A percentile compares a stretch with the other conserved stretches of the same genome.
Evolutionary conservation across 2,329 filamentous ascomycete genomes (phyloP).

Genomic region (Ophiostoma novo-ulmi): DNA sequence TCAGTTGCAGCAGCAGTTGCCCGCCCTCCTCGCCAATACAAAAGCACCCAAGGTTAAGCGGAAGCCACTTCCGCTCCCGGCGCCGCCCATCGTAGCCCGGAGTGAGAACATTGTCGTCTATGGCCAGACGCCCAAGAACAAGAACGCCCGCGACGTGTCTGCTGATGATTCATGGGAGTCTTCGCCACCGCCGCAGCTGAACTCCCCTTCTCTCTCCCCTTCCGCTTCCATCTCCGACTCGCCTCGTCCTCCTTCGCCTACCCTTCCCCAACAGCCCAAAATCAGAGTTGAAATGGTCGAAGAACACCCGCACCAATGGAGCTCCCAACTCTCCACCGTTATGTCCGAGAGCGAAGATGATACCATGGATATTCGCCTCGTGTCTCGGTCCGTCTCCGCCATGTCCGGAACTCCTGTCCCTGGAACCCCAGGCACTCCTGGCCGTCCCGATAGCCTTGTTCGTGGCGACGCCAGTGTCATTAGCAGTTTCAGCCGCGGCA

Average conservation of each 20-base stretch:
- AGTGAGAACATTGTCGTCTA: conserved; percentile 22
- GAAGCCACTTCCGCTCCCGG: conserved; percentile 25
- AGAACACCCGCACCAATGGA: conserved; percentile 54
- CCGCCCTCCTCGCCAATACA: not conserved
- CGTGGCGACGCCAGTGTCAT: conserved; percentile 32
- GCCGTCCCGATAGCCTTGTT: conserved; percentile 18
- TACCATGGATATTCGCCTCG: conserved; percentile 41
- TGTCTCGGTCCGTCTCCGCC: conserved; percentile 45
- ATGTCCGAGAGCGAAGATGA: conserved; percentile 55
- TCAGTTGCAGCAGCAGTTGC: conserved; percentile 9
- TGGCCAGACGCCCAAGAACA: conserved; percentile 16
- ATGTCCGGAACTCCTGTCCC: conserved; percentile 36
- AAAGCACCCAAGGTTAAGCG: conserved; percentile 22
- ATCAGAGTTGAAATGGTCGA: conserved; percentile 43
- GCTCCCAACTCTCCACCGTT: conserved; percentile 59
- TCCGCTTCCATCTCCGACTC: not conserved
- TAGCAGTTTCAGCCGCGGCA: conserved; percentile 8
- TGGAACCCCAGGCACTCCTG: conserved; percentile 32
- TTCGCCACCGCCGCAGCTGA: conserved; percentile 33
- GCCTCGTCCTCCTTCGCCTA: conserved; percentile 13
- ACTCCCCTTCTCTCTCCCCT: conserved; percentile 25
- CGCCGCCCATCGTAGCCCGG: conserved; percentile 16
- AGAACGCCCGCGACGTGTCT: not conserved
- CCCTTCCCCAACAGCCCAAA: conserved; percentile 23
- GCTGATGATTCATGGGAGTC: conserved; percentile 30